Evolutionary conservation across 2,329 filamentous ascomycete species (phyloP), one percentile per base, ranked within the genome.

Genomic region (Teratosphaeriaceae sp.): DNA sequence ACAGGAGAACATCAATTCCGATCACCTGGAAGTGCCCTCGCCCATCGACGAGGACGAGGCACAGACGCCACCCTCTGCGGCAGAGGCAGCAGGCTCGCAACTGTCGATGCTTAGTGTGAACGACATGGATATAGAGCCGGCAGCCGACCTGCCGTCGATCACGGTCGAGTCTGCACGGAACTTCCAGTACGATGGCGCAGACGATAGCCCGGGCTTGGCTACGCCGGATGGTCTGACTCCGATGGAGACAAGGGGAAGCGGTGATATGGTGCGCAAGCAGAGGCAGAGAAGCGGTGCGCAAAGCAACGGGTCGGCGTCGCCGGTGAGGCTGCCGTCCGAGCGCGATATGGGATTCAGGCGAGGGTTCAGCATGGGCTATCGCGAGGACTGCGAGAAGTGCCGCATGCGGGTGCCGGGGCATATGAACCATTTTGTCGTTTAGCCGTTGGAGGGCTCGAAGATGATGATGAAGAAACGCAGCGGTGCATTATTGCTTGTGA

Each of bases 351-450:
- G 35, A 3, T 11, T 11, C 16, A 65, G 60, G 19, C 58, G 51
- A 21, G 56, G 66, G 29, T 66, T 71, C 44, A 66, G 65, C 47
- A 71, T 74, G 65, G 71, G 71, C 12, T 74, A 67, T 48, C 58
- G 70, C 21, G 64, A 70, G 9, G 70, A 74, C 47, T 74, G 71
- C 50, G 67, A 72, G 36, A 73, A 72, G 54, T 74, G 71, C 50
- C 59, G 62, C 42, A 57, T 62, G 47, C 56, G 64, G 42, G 66
- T 73, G n/a, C 70, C 70, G 1, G 71, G 71, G 1, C 70, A 74
- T 45, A 71, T 72, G 59, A 69, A 69, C 43, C 70, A 73, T 50
- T 72, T 72, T 45, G 46, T 69, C 15, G 52, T 37, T 23, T 51
- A 36, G 44, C 24, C 16, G 20, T 24, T 12, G 22, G 11, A 18